Base-by-base conservation (phyloP, 2,329 filamentous ascomycete genomes). In the Talaromyces sp. region DNA sequence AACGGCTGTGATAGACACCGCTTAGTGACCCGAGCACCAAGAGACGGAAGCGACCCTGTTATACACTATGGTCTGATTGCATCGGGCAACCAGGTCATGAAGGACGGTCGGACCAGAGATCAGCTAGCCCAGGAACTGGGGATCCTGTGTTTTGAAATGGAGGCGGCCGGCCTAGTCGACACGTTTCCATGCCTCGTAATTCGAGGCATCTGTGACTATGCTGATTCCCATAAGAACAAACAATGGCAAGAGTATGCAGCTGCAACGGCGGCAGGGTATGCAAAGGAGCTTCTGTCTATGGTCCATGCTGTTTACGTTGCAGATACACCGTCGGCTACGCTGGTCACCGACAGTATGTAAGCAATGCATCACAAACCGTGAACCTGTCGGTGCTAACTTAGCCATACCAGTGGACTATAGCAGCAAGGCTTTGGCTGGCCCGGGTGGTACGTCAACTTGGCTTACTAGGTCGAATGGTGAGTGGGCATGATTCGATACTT, bases 181-280 rank as follows among this genome's bases (percentile, higher is more conserved):
- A 60, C 18, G 12, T 63, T 61, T n/a, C 62, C 62, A n/a, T 60
- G 62, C 31, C 11, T 63, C 8, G 62, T 60, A 16, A 52, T 63
- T 35, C 25, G 62, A 28, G 62, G 62, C 1, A 61, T 63, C 8
- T 61, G 48, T 21, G 62, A 63, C 21, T 63, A 61, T 37, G n/a
- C 62, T 16, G 58, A 63, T 31, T 61, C 57, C 14, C 57, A 63
- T 40, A 63, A 63, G 28, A 61, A 61, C 16, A 57, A 63, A 18
- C 28, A 37, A 21, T 63, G 62, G 57, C 48, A 61, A 46, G 33
- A 14, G 25, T 63, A 63, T 44, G 61, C 61, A 16, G 61, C 61
- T 6, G 61, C 61, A 16, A 44, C 37, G 16, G 61, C 61, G 23
- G 61, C 61, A 23, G 61, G 33, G 2, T 60, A 63, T 59, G 56